Conservation (phyloP, 257 asterid species). For the Ocimum tenuiflorum region DNA sequence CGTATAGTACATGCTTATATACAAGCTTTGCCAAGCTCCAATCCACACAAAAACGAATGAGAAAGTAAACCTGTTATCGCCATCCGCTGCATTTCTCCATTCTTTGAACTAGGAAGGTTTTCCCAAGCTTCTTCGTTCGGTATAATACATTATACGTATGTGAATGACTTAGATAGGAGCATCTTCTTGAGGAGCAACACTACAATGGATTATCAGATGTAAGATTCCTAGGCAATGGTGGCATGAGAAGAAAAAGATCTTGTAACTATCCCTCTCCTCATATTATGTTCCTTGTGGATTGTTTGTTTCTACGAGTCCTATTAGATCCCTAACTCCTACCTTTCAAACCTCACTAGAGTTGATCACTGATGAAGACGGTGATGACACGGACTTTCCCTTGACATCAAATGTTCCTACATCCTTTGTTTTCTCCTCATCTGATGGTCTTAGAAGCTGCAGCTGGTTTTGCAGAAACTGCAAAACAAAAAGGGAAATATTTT, state of each 20-base stretch:
- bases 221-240: neutral
- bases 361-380: constrained; percentile 36
- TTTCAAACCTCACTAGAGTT: constrained; percentile 27
- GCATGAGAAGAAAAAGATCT: neutral
- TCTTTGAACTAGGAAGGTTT: too few relatives aligned
- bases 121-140: neutral
- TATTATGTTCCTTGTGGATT: neutral
- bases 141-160: neutral
- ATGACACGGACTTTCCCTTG: constrained; percentile 45
- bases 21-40: neutral
- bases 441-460: constrained; percentile 39
- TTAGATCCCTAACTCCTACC: constrained; percentile 15
- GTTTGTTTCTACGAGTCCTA: constrained; percentile 10
- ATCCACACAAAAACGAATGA: neutral
- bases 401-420: constrained; percentile 32
- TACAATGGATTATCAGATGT: neutral
- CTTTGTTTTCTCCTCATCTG: constrained; percentile 25
- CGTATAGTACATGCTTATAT: neutral
- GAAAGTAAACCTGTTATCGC: neutral
- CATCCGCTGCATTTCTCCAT: neutral
- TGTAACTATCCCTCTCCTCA: neutral
- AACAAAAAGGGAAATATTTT: neutral
- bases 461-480: constrained; percentile 59
- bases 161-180: neutral
- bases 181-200: neutral